Base-by-base conservation (phyloP, 164 flowering plant species). In the Sedum album region DNA sequence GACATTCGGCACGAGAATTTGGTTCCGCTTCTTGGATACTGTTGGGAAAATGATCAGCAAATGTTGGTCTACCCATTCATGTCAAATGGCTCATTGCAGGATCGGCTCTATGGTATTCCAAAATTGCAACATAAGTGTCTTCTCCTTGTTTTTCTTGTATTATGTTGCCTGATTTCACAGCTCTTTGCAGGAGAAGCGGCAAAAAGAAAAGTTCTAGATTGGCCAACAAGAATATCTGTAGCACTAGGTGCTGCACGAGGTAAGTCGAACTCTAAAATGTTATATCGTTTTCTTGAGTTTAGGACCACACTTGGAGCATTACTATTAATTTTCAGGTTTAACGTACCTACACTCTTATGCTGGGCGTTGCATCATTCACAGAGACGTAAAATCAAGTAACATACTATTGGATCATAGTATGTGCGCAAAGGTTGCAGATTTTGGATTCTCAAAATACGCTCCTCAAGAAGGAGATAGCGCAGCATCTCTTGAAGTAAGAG, bases 241-340 rank as follows among this genome's bases (percentile, higher is more conserved):
- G 96, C 92, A 62, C 84, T 87, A 68, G 92, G 90, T 65, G 85
- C 92, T 76, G 92, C 92, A 71, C 76, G 92, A 84, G 96, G 96
- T 74, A 83, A 76, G 88, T 76, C 62, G 70, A 18, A 33, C 66
- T 61, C 17, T 30, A 30, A 61, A 28, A 61, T 61, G 65, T 5
- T 30, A 31, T 20, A 61, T 61, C n/a, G n/a, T n/a, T n/a, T n/a
- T 17, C 4, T 5, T 4, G 36, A 61, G n/a, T 61, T 33, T 35
- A 28, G 36, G 1, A 44, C 41, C 31, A 31, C 57, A 39, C 63
- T 69, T 26, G 20, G 55, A 30, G 41, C 2, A 11, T 33, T 38
- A 35, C 23, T 55, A 61, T 71, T 68, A 23, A 35, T 68, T 62
- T 75, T n/a, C 82, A 87, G 92, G 96, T 66, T 75, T 89, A 69